Evolutionary conservation across 2,329 filamentous ascomycete species (phyloP), one percentile per base, ranked within the genome.

Genomic region (Paecilomyces sp.): DNA sequence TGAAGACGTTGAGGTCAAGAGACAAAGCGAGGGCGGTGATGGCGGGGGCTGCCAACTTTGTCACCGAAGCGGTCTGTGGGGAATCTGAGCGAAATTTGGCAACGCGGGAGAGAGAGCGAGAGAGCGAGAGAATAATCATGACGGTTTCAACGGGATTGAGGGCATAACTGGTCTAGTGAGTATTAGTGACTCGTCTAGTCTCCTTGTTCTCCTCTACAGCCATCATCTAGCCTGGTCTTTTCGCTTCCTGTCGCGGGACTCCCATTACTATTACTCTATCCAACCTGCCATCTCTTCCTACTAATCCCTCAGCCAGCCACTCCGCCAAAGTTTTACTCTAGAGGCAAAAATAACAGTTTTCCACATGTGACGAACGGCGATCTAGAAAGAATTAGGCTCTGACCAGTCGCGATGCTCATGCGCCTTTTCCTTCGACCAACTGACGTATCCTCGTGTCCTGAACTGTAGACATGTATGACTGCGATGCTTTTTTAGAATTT

Each of bases 1-100:
- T 28, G 25, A 28, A 28, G 25, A 28, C 25, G 33, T 56, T 56
- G 30, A 62, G 33, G 59, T 56, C 22, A 2, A 57, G 57, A 54
- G 34, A 41, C 34, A 41, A 41, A 41, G 34, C 36, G 36, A 47
- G 36, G 36, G 36, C 13, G 36, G 41, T 47, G 41, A 47, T 47
- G 41, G 41, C 41, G 41, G 41, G 41, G 41, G n/a, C 25, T 22
- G 5, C 41, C 41, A 47, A 47, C 7, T 47, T 47, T 47, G 41
- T 47, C 41, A 18, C n/a, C 41, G 41, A 47, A 47, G 18, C 41
- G 41, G 41, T 47, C 41, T 18, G 41, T 47, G 41, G 41, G 41
- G 41, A 47, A 22, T 8, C n/a, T 47, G 36, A 47, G 36, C 41
- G n/a, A 47, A 47, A 47, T 18, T 47, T 18, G 36, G 36, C 15